Conservation (phyloP, 2,329 filamentous ascomycete genomes). For the Ophiostoma sp. region DNA sequence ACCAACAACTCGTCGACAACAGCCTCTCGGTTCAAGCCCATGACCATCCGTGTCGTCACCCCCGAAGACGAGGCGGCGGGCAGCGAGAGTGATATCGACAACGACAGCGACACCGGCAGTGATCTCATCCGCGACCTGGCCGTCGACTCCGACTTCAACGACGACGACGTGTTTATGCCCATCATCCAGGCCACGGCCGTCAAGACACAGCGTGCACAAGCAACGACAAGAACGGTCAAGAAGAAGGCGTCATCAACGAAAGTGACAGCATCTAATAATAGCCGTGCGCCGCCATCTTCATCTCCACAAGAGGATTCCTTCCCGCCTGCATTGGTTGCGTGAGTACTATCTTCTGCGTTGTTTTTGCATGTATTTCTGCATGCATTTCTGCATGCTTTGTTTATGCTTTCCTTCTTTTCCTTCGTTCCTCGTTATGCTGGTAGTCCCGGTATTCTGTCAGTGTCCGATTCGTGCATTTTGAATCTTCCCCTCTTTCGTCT, state of each 20-base stretch:
- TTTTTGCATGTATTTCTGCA: not conserved
- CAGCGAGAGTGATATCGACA: not conserved
- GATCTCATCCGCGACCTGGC: not conserved
- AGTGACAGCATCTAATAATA: not conserved
- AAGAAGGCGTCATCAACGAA: not conserved
- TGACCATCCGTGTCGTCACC: constrained; percentile 12
- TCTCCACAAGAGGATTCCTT: not conserved
- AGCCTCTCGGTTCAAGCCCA: not conserved
- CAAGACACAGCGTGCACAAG: not conserved
- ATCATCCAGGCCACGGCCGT: not conserved
- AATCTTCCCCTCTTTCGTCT: not conserved
- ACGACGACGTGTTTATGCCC: constrained; percentile 18
- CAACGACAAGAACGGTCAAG: not conserved
- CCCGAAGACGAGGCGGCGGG: constrained; percentile 8
- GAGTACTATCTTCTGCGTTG: not conserved
- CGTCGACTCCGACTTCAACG: not conserved
- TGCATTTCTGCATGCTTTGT: not conserved
- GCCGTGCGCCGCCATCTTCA: not conserved
- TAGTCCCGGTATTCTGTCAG: not conserved
- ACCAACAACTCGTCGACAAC: not conserved
- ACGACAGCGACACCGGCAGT: not conserved
- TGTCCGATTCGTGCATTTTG: constrained; percentile 2
- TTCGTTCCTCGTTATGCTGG: not conserved
- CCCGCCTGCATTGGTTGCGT: constrained; percentile 15
- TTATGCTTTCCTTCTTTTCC: not conserved